Evolutionary conservation across 78 protist genomes (phyloP).

Genomic region (Dictyostelium firmibasis): DNA sequence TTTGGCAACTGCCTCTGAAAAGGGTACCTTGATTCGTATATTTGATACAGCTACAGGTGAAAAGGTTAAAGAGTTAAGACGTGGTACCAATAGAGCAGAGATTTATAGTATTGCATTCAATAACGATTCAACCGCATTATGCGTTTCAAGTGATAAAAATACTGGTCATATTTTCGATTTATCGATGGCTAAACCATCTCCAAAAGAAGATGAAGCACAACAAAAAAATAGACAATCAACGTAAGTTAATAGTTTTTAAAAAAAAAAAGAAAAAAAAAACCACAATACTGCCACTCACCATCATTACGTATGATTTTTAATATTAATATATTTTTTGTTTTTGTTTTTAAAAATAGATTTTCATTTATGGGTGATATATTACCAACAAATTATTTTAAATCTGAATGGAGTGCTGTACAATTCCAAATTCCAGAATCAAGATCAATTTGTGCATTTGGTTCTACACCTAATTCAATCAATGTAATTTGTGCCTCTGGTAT

Average conservation of each 20-base stretch:
- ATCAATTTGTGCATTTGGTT: slow-evolving; percentile 92
- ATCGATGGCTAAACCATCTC: slow-evolving; percentile 19
- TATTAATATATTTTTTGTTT: not conserved
- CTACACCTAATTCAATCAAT: slow-evolving; percentile 82
- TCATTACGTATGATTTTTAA: too few relatives aligned
- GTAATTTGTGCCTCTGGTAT: slow-evolving; percentile 84
- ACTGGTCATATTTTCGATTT: slow-evolving; percentile 95
- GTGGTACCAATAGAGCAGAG: slow-evolving; percentile 94
- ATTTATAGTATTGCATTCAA: slow-evolving; percentile 89
- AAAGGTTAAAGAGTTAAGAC: slow-evolving; percentile 89
- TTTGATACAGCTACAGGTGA: slow-evolving; percentile 92
- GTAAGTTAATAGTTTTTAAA: too few relatives aligned
- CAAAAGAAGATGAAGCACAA: slow-evolving; percentile 22
- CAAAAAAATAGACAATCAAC: slow-evolving; percentile 37
- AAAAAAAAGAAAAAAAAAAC: too few relatives aligned
- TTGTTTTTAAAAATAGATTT: slow-evolving; percentile 22
- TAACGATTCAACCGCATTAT: slow-evolving; percentile 82
- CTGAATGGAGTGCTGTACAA: slow-evolving; percentile 97
- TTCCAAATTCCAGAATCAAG: slow-evolving; percentile 90
- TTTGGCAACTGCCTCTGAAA: slow-evolving; percentile 96
- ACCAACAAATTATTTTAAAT: slow-evolving; percentile 92
- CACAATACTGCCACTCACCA: too few relatives aligned
- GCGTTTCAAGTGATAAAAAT: slow-evolving; percentile 94
- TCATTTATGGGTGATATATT: slow-evolving; percentile 88
- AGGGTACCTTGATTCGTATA: slow-evolving; percentile 97